These are phyloP conservation scores for Anacardium occidentale DNA, from an alignment of 345 rosid genomes.

Conservation along the genomic window DNA sequence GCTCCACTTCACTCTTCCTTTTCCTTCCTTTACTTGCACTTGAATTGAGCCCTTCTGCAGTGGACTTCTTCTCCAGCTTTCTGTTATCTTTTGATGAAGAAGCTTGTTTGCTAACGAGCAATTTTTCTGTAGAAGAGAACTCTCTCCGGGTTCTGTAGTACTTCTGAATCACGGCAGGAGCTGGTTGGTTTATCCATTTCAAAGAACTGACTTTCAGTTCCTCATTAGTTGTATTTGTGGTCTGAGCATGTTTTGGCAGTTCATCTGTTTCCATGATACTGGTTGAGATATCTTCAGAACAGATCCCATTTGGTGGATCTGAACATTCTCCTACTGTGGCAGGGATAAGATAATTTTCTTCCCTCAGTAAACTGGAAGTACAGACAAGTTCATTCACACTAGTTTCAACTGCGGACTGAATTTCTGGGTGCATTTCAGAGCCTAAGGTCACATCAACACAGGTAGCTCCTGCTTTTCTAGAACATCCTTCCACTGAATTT, in stretches of 20 bases:
- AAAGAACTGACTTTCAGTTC: conserved; percentile 23
- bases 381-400: conserved; percentile 17
- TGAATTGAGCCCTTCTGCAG: conserved; percentile 20
- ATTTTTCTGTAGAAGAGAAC: conserved; percentile 23
- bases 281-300: conserved; percentile 25
- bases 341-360: conserved; percentile 13
- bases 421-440: conserved; percentile 1
- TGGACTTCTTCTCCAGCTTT: conserved; percentile 24
- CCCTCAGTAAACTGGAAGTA: conserved; percentile 9
- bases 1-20: conserved; percentile 51
- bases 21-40: conserved; percentile 43
- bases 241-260: conserved; percentile 20
- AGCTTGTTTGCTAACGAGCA: conserved; percentile 19
- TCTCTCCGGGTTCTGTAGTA: conserved; percentile 36
- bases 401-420: conserved; percentile 6
- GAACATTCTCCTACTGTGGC: conserved; percentile 27
- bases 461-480: conserved; percentile 15
- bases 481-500: conserved; percentile 19
- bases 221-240: conserved; percentile 23
- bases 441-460: conserved; percentile 23
- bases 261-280: conserved; percentile 25
- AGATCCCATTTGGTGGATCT: conserved; percentile 26
- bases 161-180: conserved; percentile 19
- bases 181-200: conserved; percentile 9
- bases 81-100: conserved; percentile 30